Evolutionary conservation across 208 protist species (phyloP).

Genomic region (Leishmania tropica): DNA sequence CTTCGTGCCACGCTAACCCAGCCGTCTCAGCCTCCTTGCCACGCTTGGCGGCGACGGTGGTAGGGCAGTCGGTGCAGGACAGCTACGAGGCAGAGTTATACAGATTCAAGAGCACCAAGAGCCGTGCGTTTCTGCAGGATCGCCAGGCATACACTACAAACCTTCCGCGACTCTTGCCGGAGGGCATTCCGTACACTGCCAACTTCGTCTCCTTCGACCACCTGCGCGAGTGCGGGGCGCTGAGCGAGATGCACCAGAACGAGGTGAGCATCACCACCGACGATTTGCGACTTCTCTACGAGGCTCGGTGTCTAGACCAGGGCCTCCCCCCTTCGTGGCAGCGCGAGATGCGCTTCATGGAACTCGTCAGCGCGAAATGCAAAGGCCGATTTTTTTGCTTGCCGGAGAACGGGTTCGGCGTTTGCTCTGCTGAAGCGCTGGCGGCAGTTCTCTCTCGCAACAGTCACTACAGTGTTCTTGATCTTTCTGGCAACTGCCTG

Average conservation of each 20-base stretch:
- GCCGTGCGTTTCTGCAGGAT: conserved; percentile 77
- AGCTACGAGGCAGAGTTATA: conserved; percentile 50
- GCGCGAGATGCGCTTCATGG: conserved; percentile 92
- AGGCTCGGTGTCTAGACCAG: conserved; percentile 90
- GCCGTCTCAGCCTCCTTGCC: neutral
- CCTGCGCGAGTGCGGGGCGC: conserved; percentile 61
- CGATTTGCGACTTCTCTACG: conserved; percentile 84
- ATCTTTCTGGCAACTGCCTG: conserved; percentile 91
- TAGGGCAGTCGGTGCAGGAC: neutral
- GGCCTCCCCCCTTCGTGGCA: conserved; percentile 80
- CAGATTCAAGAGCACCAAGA: conserved; percentile 69
- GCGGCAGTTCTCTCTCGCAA: conserved; percentile 82
- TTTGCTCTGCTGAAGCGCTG: conserved; percentile 72
- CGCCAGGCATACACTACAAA: conserved; percentile 31
- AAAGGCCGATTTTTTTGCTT: conserved; percentile 88
- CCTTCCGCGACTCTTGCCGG: conserved; percentile 78
- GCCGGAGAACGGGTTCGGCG: conserved; percentile 87
- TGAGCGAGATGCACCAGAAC: conserved; percentile 45
- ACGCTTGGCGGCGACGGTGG: neutral
- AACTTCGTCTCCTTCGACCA: conserved; percentile 90
- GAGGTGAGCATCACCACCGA: conserved; percentile 77
- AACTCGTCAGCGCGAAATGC: conserved; percentile 89
- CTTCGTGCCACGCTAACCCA: neutral
- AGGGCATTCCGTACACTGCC: conserved; percentile 83
- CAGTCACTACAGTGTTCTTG: conserved; percentile 85